Evolutionary conservation across 2,329 filamentous ascomycete genomes (phyloP), one percentile per base, ranked within the genome.

Genomic region (Clonostachys byssicola): DNA sequence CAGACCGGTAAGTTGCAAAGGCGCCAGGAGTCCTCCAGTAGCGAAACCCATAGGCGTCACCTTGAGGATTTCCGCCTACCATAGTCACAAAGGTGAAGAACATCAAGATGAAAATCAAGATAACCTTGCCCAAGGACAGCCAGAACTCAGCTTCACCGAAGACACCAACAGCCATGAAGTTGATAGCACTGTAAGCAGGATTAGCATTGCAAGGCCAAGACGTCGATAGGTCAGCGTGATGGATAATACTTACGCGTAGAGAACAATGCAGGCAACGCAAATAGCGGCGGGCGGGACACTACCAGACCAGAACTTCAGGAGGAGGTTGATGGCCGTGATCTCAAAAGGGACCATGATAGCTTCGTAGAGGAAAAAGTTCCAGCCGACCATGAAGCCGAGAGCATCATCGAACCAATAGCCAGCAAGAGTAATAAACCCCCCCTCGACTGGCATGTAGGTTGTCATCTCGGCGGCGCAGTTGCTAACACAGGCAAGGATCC

Each of bases 401-500:
- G 86, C 84, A 52, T 89, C 85, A 54, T 90, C 86, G 34, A 90
- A 85, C 53, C 82, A 90, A 42, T 84, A 78, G 13, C 86, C 85
- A 5, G 87, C 87, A 56, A 91, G 89, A 23, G 85, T 82, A 58
- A 91, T 87, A 61, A 92, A 91, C 0, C 86, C 86, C 39, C 85
- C 89, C 0, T 85, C 88, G 46, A 91, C 87, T 7, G 88, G 87
- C 3, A 89, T 70, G 53, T 86, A 89, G 0, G 85, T 87, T 7
- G 88, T 86, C 85, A 90, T 89, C 61, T 90, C 87, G 12, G 85
- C 83, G 68, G 88, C 80, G 59, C 70, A 76, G 49, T 81, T 68
- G 1, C 78, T 85, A 42, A 85, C 71, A 42, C 76, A 74, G 20
- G 85, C 72, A 53, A 85, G 80, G 40, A 84, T 75, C 35, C 73